Conservation (phyloP, 2,329 filamentous ascomycete species). For the Fusarium setosum region DNA sequence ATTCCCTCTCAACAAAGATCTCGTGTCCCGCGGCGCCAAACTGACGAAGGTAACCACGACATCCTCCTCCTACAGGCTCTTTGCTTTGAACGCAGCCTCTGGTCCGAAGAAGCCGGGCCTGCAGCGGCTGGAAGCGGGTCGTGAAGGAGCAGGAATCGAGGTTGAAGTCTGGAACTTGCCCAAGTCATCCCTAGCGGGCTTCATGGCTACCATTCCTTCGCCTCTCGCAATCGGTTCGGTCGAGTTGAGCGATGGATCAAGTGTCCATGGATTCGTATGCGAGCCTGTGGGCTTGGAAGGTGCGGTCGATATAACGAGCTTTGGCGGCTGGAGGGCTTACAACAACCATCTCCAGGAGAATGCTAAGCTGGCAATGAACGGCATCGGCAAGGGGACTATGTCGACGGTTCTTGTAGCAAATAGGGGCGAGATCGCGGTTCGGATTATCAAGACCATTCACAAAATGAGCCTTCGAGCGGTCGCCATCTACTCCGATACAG, state of each 20-base stretch:
- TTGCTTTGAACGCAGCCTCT: constrained; percentile 34
- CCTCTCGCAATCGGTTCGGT: constrained; percentile 51
- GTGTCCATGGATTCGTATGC: constrained; percentile 52
- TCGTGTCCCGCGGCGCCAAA: constrained; percentile 44
- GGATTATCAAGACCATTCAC: constrained; percentile 75
- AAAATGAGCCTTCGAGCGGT: constrained; percentile 76
- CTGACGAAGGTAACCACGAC: constrained; percentile 43
- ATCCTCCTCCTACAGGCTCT: constrained; percentile 45
- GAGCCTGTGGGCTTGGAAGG: constrained; percentile 47
- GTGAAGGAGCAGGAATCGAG: constrained; percentile 44
- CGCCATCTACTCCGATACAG: constrained; percentile 73
- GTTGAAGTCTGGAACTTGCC: constrained; percentile 52
- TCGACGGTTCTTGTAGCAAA: constrained; percentile 73
- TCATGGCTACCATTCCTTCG: constrained; percentile 47
- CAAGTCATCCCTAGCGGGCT: constrained; percentile 42
- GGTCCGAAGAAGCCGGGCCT: constrained; percentile 48
- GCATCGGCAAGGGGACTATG: constrained; percentile 9
- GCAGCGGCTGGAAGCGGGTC: constrained; percentile 33
- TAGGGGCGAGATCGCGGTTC: constrained; percentile 70
- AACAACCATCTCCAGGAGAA: constrained; percentile 5
- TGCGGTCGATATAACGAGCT: constrained; percentile 46
- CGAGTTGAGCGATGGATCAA: constrained; percentile 47
- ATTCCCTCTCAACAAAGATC: constrained; percentile 49
- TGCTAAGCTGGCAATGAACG: neutral
- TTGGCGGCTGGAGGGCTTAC: constrained; percentile 48